These are phyloP conservation scores for Cladosporium sp. DNA, from an alignment of 2,329 filamentous ascomycete genomes.

Conservation along the genomic window DNA sequence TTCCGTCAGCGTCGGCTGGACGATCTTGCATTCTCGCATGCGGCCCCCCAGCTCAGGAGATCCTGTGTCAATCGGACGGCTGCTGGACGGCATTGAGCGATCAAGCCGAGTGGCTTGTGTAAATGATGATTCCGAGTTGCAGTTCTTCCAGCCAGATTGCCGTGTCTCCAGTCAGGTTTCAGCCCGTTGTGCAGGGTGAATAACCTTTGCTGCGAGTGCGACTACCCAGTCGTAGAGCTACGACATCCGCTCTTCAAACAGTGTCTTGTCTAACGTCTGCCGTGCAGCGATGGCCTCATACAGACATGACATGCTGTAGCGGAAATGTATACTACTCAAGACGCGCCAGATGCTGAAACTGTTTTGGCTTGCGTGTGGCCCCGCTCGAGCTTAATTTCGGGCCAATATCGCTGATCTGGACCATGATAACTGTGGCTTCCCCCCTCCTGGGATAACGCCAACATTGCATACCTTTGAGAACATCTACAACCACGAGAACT, in stretches of 20 bases:
- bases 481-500: neutral
- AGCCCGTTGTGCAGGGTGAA: neutral
- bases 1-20: neutral
- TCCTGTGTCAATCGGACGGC: neutral
- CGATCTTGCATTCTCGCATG: neutral
- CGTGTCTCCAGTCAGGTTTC: neutral
- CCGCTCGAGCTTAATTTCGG: conserved; percentile 1
- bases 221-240: neutral
- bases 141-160: neutral
- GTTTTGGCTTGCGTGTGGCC: neutral
- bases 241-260: neutral
- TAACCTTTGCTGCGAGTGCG: neutral
- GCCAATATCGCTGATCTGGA: neutral
- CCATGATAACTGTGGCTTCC: neutral
- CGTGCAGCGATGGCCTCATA: neutral
- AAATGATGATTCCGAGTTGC: neutral
- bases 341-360: neutral
- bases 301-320: neutral
- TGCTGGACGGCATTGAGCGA: neutral
- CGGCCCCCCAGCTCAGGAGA: neutral
- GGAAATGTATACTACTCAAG: neutral
- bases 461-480: neutral
- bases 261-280: neutral
- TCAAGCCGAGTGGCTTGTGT: neutral
- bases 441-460: neutral